Evolutionary conservation across 2,329 filamentous ascomycete species (phyloP).

Genomic region (Fusarium musae): DNA sequence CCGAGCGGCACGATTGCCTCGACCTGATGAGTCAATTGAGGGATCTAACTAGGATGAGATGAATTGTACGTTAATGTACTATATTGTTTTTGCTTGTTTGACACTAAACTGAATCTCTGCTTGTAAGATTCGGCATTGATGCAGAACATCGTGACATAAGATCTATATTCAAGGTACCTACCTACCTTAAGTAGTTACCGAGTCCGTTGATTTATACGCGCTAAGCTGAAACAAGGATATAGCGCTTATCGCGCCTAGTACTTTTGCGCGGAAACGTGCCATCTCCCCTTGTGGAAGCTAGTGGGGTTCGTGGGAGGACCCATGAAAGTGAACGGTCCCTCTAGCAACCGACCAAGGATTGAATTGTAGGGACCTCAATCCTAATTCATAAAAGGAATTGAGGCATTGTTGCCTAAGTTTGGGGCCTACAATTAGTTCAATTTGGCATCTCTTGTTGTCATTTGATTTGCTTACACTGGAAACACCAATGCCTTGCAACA

Average conservation of each 20-base stretch:
- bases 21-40: background rate
- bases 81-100: conserved; percentile 18
- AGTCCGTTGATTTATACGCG: background rate
- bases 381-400: background rate
- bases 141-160: background rate
- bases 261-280: background rate
- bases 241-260: conserved; percentile 38
- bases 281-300: conserved; percentile 2
- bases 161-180: background rate
- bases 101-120: conserved; percentile 25
- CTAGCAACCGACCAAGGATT: conserved; percentile 24
- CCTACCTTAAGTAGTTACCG: background rate
- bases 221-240: conserved; percentile 5
- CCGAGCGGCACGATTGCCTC: background rate
- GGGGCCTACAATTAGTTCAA: background rate
- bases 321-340: conserved; percentile 27
- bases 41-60: conserved; percentile 1
- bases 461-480: background rate
- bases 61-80: conserved; percentile 28
- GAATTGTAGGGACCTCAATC: background rate
- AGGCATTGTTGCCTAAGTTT: background rate
- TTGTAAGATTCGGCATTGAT: background rate
- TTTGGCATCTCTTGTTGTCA: background rate
- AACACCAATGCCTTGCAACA: background rate
- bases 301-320: conserved; percentile 25